Evolutionary conservation across 208 protist genomes (phyloP).

Genomic region (Acanthamoeba sp.): DNA sequence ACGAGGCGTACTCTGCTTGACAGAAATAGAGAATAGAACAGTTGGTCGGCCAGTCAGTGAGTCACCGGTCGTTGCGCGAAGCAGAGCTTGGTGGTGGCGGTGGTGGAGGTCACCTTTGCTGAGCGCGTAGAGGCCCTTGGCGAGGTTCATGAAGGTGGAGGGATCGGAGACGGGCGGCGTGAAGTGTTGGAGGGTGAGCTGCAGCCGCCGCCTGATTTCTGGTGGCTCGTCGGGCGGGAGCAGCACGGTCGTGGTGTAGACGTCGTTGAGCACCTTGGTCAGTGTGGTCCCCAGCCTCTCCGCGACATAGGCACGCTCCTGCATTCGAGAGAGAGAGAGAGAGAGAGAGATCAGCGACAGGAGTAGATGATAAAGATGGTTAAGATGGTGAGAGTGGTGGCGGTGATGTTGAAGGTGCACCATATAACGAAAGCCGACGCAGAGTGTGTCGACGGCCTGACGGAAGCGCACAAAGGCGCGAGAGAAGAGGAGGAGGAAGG

Average conservation of each 20-base stretch:
- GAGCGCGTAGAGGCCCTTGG: constrained; percentile 23
- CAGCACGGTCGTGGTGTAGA: not conserved
- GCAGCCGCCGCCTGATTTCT: constrained; percentile 28
- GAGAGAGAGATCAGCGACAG: not conserved
- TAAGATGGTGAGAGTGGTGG: not conserved
- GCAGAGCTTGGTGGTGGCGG: too few species aligned
- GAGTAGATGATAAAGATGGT: not conserved
- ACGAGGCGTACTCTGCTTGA: not conserved
- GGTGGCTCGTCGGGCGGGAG: constrained; percentile 2
- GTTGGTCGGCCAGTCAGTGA: too few species aligned
- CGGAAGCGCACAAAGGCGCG: constrained; percentile 2
- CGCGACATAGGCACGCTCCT: not conserved
- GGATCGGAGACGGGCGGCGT: constrained; percentile 1
- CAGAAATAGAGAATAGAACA: not conserved
- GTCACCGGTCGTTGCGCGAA: not conserved
- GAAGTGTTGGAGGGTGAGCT: not conserved
- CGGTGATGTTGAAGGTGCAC: not conserved
- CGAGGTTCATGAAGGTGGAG: not conserved
- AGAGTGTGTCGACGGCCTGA: not conserved
- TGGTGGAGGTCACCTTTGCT: not conserved
- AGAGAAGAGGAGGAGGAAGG: not conserved
- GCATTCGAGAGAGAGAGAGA: too few species aligned
- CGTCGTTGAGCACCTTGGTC: not conserved
- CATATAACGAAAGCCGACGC: constrained; percentile 47
- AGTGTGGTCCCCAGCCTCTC: not conserved